Conservation (phyloP, 2,329 filamentous ascomycete genomes). For the Apiospora pterosperma region DNA sequence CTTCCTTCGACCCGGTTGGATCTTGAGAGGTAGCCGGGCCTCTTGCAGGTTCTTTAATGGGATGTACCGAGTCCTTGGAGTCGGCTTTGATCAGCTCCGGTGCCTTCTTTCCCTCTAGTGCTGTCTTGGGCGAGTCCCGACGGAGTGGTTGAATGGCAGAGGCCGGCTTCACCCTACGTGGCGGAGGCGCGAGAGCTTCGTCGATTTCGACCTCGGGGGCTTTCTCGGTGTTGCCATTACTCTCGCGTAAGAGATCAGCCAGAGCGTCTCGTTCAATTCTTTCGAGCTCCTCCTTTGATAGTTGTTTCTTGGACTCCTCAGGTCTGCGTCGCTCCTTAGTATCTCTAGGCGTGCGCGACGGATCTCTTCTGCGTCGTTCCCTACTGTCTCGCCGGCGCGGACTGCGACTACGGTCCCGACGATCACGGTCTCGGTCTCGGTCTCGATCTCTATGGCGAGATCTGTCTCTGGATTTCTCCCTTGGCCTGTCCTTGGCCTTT, state of each 20-base stretch:
- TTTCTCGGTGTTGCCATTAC: conserved; percentile 45
- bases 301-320: conserved; percentile 48
- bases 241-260: conserved; percentile 57
- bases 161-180: conserved; percentile 46
- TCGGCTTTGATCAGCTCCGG: conserved; percentile 28
- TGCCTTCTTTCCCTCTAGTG: conserved; percentile 37
- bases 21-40: background rate
- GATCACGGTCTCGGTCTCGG: conserved; percentile 29
- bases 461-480: conserved; percentile 21
- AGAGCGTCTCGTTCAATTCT: conserved; percentile 56
- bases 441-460: conserved; percentile 29
- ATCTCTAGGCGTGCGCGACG: conserved; percentile 26
- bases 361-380: conserved; percentile 28
- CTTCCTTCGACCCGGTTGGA: conserved; percentile 13
- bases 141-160: conserved; percentile 58
- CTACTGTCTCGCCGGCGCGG: conserved; percentile 25
- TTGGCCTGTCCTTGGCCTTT: conserved; percentile 28
- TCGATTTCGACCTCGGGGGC: conserved; percentile 56
- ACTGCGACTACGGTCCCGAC: conserved; percentile 25
- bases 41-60: conserved; percentile 17
- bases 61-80: conserved; percentile 25
- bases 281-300: conserved; percentile 56
- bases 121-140: conserved; percentile 39
- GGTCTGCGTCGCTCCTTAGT: conserved; percentile 33
- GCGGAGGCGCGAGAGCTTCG: conserved; percentile 52